phyloP scores from a whole-genome alignment of 2,329 filamentous ascomycete genomes.

The Beauveria medogensis region DNA sequence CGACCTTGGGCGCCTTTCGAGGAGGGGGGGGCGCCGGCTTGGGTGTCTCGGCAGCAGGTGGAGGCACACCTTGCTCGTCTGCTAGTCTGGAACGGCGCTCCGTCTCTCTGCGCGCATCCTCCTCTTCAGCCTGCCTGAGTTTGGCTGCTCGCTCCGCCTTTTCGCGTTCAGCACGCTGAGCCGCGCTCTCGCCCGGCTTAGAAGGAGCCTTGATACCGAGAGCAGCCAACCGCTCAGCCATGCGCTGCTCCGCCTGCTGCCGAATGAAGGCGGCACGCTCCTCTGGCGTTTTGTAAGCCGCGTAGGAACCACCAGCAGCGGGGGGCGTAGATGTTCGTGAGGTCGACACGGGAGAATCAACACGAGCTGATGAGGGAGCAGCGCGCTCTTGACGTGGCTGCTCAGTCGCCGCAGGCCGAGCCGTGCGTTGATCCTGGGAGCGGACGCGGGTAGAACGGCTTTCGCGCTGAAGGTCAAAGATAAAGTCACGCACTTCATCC shows the following conservation, averaged over 20 bases:
- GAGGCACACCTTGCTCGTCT: conserved; percentile 62
- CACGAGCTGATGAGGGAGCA: conserved; percentile 26
- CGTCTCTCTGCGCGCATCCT: conserved; percentile 80
- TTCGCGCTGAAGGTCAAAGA: conserved; percentile 86
- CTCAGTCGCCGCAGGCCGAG: conserved; percentile 34
- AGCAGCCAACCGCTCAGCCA: conserved; percentile 91
- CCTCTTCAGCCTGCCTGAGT: conserved; percentile 82
- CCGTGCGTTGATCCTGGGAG: conserved; percentile 46
- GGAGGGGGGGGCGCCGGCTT: conserved; percentile 70
- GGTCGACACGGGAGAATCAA: conserved; percentile 44
- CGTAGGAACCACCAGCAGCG: conserved; percentile 58
- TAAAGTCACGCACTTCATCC: conserved; percentile 94
- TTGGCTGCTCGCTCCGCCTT: conserved; percentile 80
- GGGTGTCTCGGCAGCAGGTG: conserved; percentile 38
- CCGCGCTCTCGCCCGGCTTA: conserved; percentile 71
- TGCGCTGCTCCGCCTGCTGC: conserved; percentile 91
- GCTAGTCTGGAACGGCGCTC: conserved; percentile 78
- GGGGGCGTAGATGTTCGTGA: conserved; percentile 39
- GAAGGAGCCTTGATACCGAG: conserved; percentile 79
- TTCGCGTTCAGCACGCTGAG: conserved; percentile 83
- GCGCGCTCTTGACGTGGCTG: conserved; percentile 32
- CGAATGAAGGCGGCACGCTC: conserved; percentile 94
- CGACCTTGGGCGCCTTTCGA: conserved; percentile 57
- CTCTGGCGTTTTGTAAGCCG: conserved; percentile 82
- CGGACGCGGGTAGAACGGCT: conserved; percentile 68